These are phyloP conservation scores for Stephania cephalantha DNA, from an alignment of 164 flowering plant species.

Conservation along the genomic window DNA sequence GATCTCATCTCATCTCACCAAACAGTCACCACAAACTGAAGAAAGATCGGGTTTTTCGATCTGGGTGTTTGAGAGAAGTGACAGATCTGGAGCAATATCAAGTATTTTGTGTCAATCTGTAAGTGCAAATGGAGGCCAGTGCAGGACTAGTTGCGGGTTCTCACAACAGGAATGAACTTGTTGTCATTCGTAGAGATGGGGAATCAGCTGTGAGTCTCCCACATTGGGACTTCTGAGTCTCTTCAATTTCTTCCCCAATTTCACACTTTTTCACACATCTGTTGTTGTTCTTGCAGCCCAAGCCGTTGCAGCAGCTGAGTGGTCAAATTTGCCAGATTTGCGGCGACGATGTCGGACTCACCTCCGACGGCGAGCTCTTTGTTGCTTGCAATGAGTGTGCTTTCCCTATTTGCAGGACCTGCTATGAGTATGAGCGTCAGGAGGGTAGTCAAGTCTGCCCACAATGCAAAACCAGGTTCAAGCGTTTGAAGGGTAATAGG, in stretches of 20 bases:
- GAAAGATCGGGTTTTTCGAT: slow-evolving; percentile 12
- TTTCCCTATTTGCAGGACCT: slow-evolving; percentile 50
- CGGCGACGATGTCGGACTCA: slow-evolving; percentile 49
- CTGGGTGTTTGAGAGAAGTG: background rate
- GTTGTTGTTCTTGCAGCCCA: slow-evolving; percentile 23
- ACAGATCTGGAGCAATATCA: slow-evolving; percentile 18
- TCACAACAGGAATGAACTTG: slow-evolving; percentile 57
- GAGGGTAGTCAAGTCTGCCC: slow-evolving; percentile 58
- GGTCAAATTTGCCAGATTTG: slow-evolving; percentile 54
- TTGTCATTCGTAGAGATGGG: slow-evolving; percentile 46
- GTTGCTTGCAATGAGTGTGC: slow-evolving; percentile 65
- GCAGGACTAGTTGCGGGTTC: slow-evolving; percentile 61
- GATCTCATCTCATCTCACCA: background rate
- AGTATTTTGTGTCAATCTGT: slow-evolving; percentile 1
- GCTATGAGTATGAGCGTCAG: slow-evolving; percentile 54
- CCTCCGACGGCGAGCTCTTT: slow-evolving; percentile 45
- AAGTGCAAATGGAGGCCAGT: slow-evolving; percentile 43
- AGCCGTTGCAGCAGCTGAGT: slow-evolving; percentile 30
- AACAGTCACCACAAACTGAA: background rate
- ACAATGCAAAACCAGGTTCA: slow-evolving; percentile 55
- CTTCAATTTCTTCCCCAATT: slow-evolving; percentile 1
- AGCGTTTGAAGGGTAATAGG: slow-evolving; percentile 40
- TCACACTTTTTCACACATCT: background rate
- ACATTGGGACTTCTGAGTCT: background rate
- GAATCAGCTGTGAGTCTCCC: slow-evolving; percentile 34